These are phyloP conservation scores for Galeopsis tetrahit DNA, from an alignment of 257 asterid species.

Conservation along the genomic window DNA sequence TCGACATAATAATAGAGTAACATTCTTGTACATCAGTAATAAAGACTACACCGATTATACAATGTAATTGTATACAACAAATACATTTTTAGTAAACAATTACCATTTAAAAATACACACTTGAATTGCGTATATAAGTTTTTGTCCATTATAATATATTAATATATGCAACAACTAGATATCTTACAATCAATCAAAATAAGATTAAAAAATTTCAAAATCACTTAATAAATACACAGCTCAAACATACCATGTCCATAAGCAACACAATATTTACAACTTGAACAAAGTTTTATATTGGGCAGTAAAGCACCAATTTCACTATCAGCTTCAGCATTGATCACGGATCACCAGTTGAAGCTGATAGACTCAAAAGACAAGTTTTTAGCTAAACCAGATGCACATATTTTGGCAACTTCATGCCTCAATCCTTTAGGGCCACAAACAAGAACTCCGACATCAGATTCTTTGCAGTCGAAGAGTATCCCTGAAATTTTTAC, in stretches of 20 bases:
- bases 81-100: no score
- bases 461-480: slow-evolving; percentile 44
- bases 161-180: slow-evolving; percentile 32
- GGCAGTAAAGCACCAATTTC: not conserved
- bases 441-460: slow-evolving; percentile 53
- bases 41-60: no score
- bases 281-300: not conserved
- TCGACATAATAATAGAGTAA: no score
- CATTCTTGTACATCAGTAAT: no score
- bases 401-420: slow-evolving; percentile 53
- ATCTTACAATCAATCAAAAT: no score
- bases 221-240: not conserved
- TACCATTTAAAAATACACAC: no score
- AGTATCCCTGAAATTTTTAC: slow-evolving; percentile 40
- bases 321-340: not conserved
- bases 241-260: not conserved
- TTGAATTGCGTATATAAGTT: no score
- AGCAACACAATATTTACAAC: not conserved
- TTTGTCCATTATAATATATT: no score
- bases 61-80: no score
- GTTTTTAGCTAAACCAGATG: slow-evolving; percentile 40
- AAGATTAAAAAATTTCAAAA: no score
- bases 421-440: slow-evolving; percentile 52
- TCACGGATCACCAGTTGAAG: slow-evolving; percentile 57
- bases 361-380: slow-evolving; percentile 52